Evolutionary conservation across 2,329 filamentous ascomycete genomes (phyloP), one percentile per base, ranked within the genome.

Genomic region (Pseudocercospora eumusae): DNA sequence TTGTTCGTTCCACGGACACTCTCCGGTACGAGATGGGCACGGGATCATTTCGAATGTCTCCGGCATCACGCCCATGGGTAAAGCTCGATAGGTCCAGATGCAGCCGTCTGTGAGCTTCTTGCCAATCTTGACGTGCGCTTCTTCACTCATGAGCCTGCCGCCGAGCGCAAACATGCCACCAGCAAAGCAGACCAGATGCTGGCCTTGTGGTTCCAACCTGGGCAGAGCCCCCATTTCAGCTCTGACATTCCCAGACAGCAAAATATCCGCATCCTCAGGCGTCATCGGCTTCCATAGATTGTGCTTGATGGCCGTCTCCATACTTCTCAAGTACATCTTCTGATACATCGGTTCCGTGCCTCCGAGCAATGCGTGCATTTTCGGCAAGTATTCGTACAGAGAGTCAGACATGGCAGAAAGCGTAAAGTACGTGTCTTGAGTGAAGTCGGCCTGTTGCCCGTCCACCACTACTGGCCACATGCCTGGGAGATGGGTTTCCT

Each of bases 141-240:
- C 74, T n/a, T 83, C 77, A 13, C 79, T 74, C 71, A 87, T 86
- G 1, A 87, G 69, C 49, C 68, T 84, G 49, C 84, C 81, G 27
- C 84, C 85, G 0, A 88, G 73, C 0, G 82, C 85, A 63, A 86
- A 83, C 84, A 87, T 87, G 57, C 84, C 85, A 10, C 85, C 85
- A 0, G 82, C 78, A 69, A 85, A 87, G 75, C 85, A 88, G 23
- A 78, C 79, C 13, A 87, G 77, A 71, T 88, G 85, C 56, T 84
- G 81, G 25, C 81, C 79, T 66, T 86, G 80, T 11, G 84, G 80
- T 10, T 79, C 75, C 5, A 84, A 74, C 6, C 58, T 64, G 3
- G 67, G 64, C 21, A 71, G 31, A 67, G 62, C 59, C 62, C 68
- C 60, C 55, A 62, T 64, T 36, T 66, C 57, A 0, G 75, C 75